These are phyloP conservation scores for Zymoseptoria tritici DNA, from an alignment of 2,329 filamentous ascomycete genomes.

Conservation along the genomic window DNA sequence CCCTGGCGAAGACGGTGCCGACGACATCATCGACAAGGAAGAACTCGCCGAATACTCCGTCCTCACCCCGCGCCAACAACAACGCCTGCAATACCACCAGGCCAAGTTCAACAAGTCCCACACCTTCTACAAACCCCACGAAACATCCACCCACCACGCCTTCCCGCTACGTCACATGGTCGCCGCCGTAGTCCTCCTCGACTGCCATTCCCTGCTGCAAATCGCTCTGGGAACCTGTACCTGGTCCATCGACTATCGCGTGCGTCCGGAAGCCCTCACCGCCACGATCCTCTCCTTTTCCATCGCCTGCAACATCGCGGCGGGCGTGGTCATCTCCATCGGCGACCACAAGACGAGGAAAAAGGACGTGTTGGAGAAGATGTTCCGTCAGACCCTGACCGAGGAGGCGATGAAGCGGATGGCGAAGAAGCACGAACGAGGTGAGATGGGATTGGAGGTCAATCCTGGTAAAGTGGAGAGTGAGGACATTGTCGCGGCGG, in stretches of 20 bases:
- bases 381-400: slow-evolving; percentile 71
- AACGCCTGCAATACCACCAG: slow-evolving; percentile 66
- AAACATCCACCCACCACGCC: slow-evolving; percentile 72
- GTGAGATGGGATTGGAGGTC: slow-evolving; percentile 13
- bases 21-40: slow-evolving; percentile 40
- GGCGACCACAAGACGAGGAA: slow-evolving; percentile 72
- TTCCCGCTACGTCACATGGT: slow-evolving; percentile 70
- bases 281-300: slow-evolving; percentile 74
- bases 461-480: slow-evolving; percentile 12
- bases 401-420: slow-evolving; percentile 52
- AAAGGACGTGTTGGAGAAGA: slow-evolving; percentile 73
- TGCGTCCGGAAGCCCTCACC: slow-evolving; percentile 64
- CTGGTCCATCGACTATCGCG: slow-evolving; percentile 67
- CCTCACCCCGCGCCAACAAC: slow-evolving; percentile 58
- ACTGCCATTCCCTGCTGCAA: slow-evolving; percentile 72
- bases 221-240: slow-evolving; percentile 72
- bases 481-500: slow-evolving; percentile 10
- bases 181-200: slow-evolving; percentile 69
- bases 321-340: slow-evolving; percentile 66
- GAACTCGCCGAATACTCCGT: slow-evolving; percentile 50
- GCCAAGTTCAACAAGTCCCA: slow-evolving; percentile 74
- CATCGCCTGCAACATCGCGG: slow-evolving; percentile 69
- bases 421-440: slow-evolving; percentile 18
- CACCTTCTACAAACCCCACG: slow-evolving; percentile 83
- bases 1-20: slow-evolving; percentile 22